These are phyloP conservation scores for Metarhizium album DNA, from an alignment of 2,329 filamentous ascomycete genomes.

Conservation along the genomic window DNA sequence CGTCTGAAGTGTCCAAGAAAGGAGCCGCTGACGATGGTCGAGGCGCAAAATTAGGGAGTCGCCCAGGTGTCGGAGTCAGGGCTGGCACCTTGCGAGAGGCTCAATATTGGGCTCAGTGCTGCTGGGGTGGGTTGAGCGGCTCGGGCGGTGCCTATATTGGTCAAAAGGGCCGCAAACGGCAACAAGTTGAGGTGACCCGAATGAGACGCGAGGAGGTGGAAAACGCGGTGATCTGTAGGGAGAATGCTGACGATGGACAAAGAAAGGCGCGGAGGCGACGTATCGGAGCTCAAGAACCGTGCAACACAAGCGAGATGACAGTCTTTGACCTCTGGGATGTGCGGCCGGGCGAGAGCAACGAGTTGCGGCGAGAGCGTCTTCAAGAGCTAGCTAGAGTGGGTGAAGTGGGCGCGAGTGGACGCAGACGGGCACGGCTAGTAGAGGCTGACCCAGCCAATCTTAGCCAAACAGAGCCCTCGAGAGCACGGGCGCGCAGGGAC, in stretches of 20 bases:
- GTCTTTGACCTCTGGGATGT: slow-evolving; percentile 21
- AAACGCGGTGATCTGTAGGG: slow-evolving; percentile 6
- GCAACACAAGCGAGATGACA: slow-evolving; percentile 43
- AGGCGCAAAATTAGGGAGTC: slow-evolving; percentile 7
- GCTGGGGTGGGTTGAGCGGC: slow-evolving; percentile 2
- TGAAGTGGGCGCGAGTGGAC: slow-evolving; percentile 12
- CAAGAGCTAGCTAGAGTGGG: slow-evolving; percentile 10
- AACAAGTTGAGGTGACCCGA: slow-evolving; percentile 1
- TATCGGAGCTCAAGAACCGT: slow-evolving; percentile 35
- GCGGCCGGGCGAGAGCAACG: slow-evolving; percentile 6
- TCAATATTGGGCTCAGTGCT: too few species aligned
- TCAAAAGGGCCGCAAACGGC: slow-evolving; percentile 8
- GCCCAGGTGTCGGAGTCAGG: not conserved
- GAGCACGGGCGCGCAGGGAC: not conserved
- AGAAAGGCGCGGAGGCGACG: slow-evolving; percentile 18
- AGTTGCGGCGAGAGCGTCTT: slow-evolving; percentile 3
- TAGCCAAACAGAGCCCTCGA: not conserved
- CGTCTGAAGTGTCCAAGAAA: not conserved
- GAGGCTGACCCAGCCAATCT: not conserved
- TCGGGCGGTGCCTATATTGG: slow-evolving; percentile 3
- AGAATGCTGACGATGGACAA: slow-evolving; percentile 7
- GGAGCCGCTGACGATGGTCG: slow-evolving; percentile 3
- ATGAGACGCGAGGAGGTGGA: slow-evolving; percentile 3
- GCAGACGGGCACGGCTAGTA: slow-evolving; percentile 11
- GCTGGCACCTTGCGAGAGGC: not conserved